Evolutionary conservation across 2,329 filamentous ascomycete species (phyloP).

Genomic region (Colletotrichum sansevieriae): DNA sequence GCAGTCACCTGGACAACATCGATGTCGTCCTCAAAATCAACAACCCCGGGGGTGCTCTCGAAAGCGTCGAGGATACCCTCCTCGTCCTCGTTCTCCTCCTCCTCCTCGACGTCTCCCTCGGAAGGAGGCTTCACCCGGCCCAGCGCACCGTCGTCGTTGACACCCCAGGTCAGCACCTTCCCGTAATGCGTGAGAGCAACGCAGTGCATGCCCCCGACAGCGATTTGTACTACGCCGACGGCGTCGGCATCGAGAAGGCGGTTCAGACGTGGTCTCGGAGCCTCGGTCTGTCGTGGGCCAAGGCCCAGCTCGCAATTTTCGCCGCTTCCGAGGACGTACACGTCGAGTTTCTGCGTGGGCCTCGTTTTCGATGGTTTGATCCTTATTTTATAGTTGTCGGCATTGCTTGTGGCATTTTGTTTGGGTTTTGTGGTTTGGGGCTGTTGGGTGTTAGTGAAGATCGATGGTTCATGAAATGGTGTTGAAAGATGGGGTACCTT

Average conservation of each 20-base stretch:
- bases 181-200: constrained; percentile 73
- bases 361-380: neutral
- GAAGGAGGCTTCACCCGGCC: constrained; percentile 63
- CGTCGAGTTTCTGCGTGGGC: constrained; percentile 20
- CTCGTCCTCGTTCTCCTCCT: constrained; percentile 58
- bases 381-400: neutral
- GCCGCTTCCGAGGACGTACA: constrained; percentile 39
- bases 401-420: neutral
- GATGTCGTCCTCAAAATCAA: constrained; percentile 63
- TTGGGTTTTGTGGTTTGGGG: neutral
- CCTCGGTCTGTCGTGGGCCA: constrained; percentile 18
- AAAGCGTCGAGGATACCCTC: constrained; percentile 48
- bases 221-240: constrained; percentile 71
- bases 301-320: constrained; percentile 38
- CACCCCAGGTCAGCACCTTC: constrained; percentile 74
- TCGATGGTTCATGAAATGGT: neutral
- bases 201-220: constrained; percentile 74
- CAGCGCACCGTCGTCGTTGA: constrained; percentile 75
- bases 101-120: constrained; percentile 49
- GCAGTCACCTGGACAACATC: constrained; percentile 70
- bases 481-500: neutral
- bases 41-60: constrained; percentile 68
- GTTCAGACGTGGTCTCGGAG: constrained; percentile 58
- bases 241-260: constrained; percentile 63
- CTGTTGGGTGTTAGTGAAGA: constrained; percentile 18